Percentiles rank a stretch among this genome's conserved stretches.
phyloP scores from a whole-genome alignment of 2,329 filamentous ascomycete species.

The Colletotrichum tropicicola region DNA sequence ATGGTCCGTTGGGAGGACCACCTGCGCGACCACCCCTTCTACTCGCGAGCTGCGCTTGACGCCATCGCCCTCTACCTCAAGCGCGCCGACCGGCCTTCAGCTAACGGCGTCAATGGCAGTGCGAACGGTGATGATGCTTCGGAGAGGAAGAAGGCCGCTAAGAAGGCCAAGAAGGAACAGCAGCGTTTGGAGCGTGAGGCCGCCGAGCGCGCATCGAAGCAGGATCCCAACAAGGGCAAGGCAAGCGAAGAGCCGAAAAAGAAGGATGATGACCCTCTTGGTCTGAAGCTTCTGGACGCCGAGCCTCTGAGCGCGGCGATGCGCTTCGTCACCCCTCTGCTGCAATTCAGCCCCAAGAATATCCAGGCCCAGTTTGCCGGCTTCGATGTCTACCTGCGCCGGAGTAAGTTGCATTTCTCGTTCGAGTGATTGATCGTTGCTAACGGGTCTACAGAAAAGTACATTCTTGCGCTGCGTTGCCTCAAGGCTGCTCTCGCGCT shows the following conservation, averaged over 20 bases:
- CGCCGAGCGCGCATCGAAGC: conserved; percentile 79
- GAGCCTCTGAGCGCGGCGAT: conserved; percentile 87
- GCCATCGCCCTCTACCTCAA: conserved; percentile 84
- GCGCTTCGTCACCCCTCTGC: conserved; percentile 83
- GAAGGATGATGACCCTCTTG: conserved; percentile 91
- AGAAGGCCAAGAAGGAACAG: conserved; percentile 86
- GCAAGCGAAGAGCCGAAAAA: conserved; percentile 70
- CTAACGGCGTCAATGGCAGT: conserved; percentile 69
- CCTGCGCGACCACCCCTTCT: conserved; percentile 92
- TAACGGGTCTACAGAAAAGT: conserved; percentile 72
- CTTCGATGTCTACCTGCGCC: conserved; percentile 88
- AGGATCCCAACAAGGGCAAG: conserved; percentile 82
- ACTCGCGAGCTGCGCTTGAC: conserved; percentile 81
- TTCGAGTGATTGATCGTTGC: conserved; percentile 28
- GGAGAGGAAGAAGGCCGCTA: conserved; percentile 86
- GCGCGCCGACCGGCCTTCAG: conserved; percentile 78
- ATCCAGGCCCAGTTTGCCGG: conserved; percentile 85
- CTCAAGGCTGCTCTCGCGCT: conserved; percentile 78
- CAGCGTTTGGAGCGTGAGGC: conserved; percentile 76
- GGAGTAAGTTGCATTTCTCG: conserved; percentile 67
- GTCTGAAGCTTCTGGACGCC: conserved; percentile 81
- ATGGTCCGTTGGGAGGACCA: conserved; percentile 97
- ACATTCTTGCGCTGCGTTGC: conserved; percentile 86
- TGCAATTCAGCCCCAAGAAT: conserved; percentile 84
- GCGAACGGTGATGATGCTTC: conserved; percentile 63